Base-by-base conservation (phyloP, 2,329 filamentous ascomycete genomes). In the Lasiodiplodia gonubiensis region DNA sequence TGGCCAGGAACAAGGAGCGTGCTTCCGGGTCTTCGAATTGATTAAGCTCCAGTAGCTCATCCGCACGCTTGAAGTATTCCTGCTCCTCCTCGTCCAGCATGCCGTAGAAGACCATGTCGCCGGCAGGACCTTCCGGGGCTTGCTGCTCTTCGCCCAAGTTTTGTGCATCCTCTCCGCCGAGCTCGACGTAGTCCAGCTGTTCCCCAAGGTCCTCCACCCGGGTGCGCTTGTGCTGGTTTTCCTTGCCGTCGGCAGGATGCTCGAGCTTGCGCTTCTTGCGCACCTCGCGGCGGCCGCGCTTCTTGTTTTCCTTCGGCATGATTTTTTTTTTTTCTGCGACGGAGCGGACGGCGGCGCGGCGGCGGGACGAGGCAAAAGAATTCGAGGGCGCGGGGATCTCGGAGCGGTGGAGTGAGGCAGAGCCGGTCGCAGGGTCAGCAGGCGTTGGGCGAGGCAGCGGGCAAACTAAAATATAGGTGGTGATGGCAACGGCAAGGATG, bases 51-150 rank as follows among this genome's bases (percentile, higher is more conserved):
- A 99, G 89, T 81, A 96, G 85, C 77, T 96, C 91, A 82, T 96
- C 94, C 65, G 94, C 93, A 57, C 89, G 89, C 71, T 92, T 90
- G 80, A 98, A 99, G 79, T 97, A 97, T 79, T 97, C 94, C 76
- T 97, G 93, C 82, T 99, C 95, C 71, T 96, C 88, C 66, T 96
- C 90, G 73, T 93, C 91, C 30, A 99, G 89, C 84, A 97, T 90
- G 70, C 95, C 95, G 74, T 96, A 98, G 82, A 97, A 99, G 67
- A 92, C 89, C 72, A 84, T 87, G 68, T 92, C 91, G 11, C 79
- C 80, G 2, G 74, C 76, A 42, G 74, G 76, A 46, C 75, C 74
- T 74, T 71, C 27, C 11, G 70, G 66, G 12, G 65, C 67, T 64
- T 68, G 67, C 18, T 71, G 61, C 21, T 70, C 61, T 68, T 69